Percentiles rank a stretch among this genome's conserved stretches.
phyloP scores from a whole-genome alignment of 768 basidiomycete genomes.

The Coprinellus micaceus region DNA sequence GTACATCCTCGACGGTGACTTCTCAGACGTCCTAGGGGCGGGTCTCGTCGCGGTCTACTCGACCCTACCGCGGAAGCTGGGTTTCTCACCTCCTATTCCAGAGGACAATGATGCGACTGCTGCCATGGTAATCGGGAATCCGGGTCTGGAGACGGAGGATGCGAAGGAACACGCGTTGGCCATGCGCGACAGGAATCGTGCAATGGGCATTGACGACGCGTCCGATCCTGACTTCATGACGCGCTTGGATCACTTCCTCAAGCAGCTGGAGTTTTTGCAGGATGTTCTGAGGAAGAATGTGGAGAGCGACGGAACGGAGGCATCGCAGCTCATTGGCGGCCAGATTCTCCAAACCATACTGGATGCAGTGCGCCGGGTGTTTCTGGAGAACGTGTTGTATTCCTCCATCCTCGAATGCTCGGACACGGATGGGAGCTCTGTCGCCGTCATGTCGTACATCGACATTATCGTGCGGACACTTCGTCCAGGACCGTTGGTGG shows the following conservation, averaged over 20 bases:
- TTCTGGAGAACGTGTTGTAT: constrained; percentile 90
- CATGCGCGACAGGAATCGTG: constrained; percentile 47
- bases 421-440: constrained; percentile 88
- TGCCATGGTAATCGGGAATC: constrained; percentile 69
- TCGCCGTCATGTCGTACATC: constrained; percentile 94
- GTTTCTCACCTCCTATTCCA: constrained; percentile 48
- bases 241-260: constrained; percentile 85
- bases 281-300: constrained; percentile 77
- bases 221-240: constrained; percentile 70
- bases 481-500: constrained; percentile 60
- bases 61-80: constrained; percentile 81
- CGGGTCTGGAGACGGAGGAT: constrained; percentile 49
- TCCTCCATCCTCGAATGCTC: constrained; percentile 93
- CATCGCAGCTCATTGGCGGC: constrained; percentile 65
- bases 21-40: constrained; percentile 94
- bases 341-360: constrained; percentile 84
- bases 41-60: constrained; percentile 93
- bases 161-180: constrained; percentile 49
- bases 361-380: constrained; percentile 77
- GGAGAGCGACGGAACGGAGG: constrained; percentile 46
- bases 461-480: constrained; percentile 83
- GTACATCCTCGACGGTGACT: constrained; percentile 95
- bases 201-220: constrained; percentile 74
- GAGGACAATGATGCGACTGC: constrained; percentile 42
- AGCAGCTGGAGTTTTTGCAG: constrained; percentile 86